Base-by-base conservation (phyloP, 139 green algal genomes). In the Ettlia oleoabundans region DNA sequence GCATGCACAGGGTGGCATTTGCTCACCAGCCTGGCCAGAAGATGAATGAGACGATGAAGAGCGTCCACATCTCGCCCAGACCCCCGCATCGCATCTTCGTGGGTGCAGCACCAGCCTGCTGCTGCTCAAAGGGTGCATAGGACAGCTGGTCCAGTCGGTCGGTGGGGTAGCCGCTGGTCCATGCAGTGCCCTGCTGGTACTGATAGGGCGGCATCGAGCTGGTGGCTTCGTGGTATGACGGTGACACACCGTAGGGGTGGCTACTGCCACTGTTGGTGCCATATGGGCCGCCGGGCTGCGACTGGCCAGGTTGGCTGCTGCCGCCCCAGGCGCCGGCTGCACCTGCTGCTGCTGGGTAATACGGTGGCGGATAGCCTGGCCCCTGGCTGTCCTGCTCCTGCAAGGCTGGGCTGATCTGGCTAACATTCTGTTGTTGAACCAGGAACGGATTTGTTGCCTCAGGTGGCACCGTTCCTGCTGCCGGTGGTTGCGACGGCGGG, bases 11-110 rank as follows among this genome's bases (percentile, higher is more conserved):
- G 33, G 4, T 4, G 9, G 33, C n/a, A 40, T 2, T 19, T 47
- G 24, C 67, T 58, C 40, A 75, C 67, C 67, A 75, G 37, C 40
- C 32, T 10, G 67, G 67, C 67, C 67, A 75, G 40, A 75, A 22
- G 26, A 75, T 33, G 22, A 53, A 52, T 38, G 32, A 42, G 40
- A 75, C 40, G 24, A 75, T 37, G 40, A 75, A 75, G 24, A 52
- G 40, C 32, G 40, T 52, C 67, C 67, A 75, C 67, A 38, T 24
- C 67, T 75, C 67, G 24, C 67, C 67, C 67, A 52, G 26, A 26
- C 67, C 67, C 4, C 67, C 10, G 67, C 67, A 75, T 6, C 40
- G 15, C 40, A 75, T 58, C 67, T 52, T 42, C 38, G 3, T 22
- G 21, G 22, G 67, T 4, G 35, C 24, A 15, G 38, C 67, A 18